Conservation (phyloP, 345 rosid genomes). For the Salix arbutifolia region DNA sequence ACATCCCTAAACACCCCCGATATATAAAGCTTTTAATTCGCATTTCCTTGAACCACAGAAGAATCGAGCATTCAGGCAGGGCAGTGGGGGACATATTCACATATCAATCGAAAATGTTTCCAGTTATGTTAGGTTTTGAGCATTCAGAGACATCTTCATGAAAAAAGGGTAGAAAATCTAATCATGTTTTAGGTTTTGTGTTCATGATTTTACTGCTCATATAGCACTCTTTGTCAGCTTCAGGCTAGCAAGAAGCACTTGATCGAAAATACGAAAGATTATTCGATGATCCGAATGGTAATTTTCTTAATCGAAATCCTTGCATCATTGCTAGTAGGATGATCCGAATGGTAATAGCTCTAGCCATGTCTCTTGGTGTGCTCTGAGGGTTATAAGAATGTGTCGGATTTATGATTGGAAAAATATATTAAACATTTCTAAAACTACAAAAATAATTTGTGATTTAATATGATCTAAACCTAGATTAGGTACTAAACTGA, state of each 20-base stretch:
- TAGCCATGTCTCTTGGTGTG: too few species aligned
- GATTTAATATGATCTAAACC: not conserved
- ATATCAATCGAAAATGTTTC: not conserved
- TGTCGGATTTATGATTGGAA: not conserved
- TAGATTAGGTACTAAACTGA: too few species aligned
- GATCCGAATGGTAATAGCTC: too few species aligned
- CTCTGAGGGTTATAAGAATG: not conserved
- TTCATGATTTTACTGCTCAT: not conserved
- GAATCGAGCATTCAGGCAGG: not conserved
- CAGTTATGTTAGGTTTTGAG: not conserved
- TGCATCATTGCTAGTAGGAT: not conserved
- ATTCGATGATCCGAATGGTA: too few species aligned
- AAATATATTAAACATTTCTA: not conserved
- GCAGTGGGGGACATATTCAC: not conserved
- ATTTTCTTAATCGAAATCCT: not conserved
- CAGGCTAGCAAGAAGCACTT: not conserved
- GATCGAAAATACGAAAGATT: not conserved
- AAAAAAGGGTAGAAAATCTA: not conserved
- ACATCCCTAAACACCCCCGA: too few species aligned
- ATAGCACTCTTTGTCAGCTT: not conserved
- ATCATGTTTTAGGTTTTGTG: not conserved
- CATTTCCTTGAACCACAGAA: not conserved
- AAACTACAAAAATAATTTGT: not conserved
- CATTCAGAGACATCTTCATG: not conserved
- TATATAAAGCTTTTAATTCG: not conserved